A percentile compares a stretch with the other conserved stretches of the same genome.
Evolutionary conservation across 2,329 filamentous ascomycete genomes (phyloP).

Genomic region (Cytospora schulzeri): DNA sequence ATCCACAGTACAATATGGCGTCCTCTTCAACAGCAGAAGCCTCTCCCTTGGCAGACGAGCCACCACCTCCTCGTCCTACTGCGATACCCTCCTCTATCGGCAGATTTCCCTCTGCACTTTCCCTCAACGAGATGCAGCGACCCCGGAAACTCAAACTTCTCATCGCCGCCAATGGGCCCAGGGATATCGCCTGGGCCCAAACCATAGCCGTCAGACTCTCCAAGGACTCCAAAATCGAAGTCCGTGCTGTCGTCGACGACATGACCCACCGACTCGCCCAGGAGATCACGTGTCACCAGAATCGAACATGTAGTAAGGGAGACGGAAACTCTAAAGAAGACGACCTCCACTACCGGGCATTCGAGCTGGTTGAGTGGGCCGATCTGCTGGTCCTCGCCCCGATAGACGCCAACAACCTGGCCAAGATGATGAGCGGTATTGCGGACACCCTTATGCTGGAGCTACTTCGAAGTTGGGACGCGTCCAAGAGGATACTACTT

Average conservation of each 20-base stretch:
- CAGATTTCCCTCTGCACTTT: slow-evolving; percentile 32
- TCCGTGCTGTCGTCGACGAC: slow-evolving; percentile 65
- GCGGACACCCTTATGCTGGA: slow-evolving; percentile 80
- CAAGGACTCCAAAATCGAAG: slow-evolving; percentile 64
- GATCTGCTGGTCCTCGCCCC: slow-evolving; percentile 83
- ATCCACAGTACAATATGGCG: slow-evolving; percentile 19
- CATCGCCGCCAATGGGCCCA: slow-evolving; percentile 65
- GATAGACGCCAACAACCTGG: slow-evolving; percentile 80
- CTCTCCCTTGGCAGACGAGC: slow-evolving; percentile 24
- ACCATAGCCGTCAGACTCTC: slow-evolving; percentile 68
- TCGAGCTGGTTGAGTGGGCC: slow-evolving; percentile 81
- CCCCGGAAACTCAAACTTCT: slow-evolving; percentile 58
- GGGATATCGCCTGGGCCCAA: slow-evolving; percentile 67
- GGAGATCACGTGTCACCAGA: slow-evolving; percentile 62
- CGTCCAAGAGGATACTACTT: slow-evolving; percentile 80
- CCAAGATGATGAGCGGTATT: slow-evolving; percentile 84
- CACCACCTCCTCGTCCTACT: slow-evolving; percentile 8
- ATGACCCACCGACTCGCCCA: slow-evolving; percentile 64
- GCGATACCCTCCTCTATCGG: slow-evolving; percentile 13
- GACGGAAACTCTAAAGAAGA: slow-evolving; percentile 45
- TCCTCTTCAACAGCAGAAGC: slow-evolving; percentile 24
- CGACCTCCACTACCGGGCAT: slow-evolving; percentile 55
- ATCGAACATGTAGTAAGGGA: slow-evolving; percentile 45
- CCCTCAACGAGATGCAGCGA: slow-evolving; percentile 43
- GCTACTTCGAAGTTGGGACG: slow-evolving; percentile 82